Conservation (phyloP, 1,139 yeast genomes). For the Geotrichum klebahnii region DNA sequence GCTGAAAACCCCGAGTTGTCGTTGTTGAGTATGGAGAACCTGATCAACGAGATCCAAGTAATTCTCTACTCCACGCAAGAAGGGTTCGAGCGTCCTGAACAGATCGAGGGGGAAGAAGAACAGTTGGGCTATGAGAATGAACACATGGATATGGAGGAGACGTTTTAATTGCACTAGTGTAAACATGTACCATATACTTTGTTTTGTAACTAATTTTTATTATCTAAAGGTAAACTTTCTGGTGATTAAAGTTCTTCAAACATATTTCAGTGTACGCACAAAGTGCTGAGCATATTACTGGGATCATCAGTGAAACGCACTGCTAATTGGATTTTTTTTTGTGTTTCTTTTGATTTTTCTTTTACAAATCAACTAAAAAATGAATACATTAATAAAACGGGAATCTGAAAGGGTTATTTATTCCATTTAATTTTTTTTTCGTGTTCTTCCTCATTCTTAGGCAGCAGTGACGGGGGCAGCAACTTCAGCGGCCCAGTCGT, state of each 20-base stretch:
- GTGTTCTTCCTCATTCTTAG: constrained; percentile 26
- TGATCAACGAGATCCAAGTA: constrained; percentile 62
- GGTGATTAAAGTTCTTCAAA: not conserved
- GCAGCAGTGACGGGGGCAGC: constrained; percentile 38
- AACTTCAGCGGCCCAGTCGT: constrained; percentile 72
- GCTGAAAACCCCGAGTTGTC: constrained; percentile 28
- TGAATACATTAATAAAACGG: no score
- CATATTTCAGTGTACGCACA: no score
- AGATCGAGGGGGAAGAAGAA: constrained; percentile 5
- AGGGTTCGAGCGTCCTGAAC: constrained; percentile 47
- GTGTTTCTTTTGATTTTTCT: no score
- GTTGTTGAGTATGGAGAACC: constrained; percentile 37
- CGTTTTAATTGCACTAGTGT: constrained; percentile 5
- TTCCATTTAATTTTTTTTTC: no score
- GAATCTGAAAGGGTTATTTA: no score
- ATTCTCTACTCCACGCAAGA: constrained; percentile 79
- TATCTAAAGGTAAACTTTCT: not conserved
- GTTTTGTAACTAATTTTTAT: no score
- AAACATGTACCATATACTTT: no score
- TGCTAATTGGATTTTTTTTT: no score
- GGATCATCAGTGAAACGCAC: no score
- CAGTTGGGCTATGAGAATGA: constrained; percentile 7
- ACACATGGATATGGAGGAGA: constrained; percentile 18
- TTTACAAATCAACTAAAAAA: no score
- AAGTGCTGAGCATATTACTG: no score